Percentiles rank a stretch among this genome's conserved stretches.
Conservation (phyloP, 2,329 filamentous ascomycete genomes). For the Pseudogymnoascus sp. region DNA sequence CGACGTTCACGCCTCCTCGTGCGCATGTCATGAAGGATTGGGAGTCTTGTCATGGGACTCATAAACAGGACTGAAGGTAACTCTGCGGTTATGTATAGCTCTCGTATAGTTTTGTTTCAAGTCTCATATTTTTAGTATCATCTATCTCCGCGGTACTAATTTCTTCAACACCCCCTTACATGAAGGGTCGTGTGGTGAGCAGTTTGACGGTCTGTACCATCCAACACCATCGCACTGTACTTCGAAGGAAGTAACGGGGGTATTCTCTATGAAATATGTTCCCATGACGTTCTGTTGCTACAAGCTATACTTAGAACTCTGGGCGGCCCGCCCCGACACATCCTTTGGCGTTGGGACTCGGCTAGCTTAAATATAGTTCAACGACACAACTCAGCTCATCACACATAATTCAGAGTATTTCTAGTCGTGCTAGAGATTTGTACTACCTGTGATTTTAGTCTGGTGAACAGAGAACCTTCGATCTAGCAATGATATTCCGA, state of each 20-base stretch:
- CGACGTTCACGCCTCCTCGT: background rate
- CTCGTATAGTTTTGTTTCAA: background rate
- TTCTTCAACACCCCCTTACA: background rate
- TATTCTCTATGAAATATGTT: background rate
- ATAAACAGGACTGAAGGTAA: background rate
- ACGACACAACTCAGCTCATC: background rate
- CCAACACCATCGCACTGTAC: background rate
- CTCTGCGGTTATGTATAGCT: no score
- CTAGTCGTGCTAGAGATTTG: background rate
- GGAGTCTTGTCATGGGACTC: background rate
- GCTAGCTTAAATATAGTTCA: background rate
- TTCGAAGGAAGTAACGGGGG: background rate
- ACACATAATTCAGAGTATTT: background rate
- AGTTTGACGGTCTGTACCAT: background rate
- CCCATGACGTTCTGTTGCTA: background rate
- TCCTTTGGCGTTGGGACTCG: background rate
- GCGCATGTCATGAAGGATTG: background rate
- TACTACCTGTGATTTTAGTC: conserved; percentile 22
- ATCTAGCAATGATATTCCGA: conserved; percentile 58
- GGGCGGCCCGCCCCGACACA: background rate
- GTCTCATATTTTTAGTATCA: background rate
- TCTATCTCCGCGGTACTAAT: background rate
- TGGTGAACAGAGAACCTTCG: conserved; percentile 52
- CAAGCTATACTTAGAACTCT: background rate
- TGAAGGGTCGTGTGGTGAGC: background rate